phyloP scores from a whole-genome alignment of 768 basidiomycete species.

The Serendipita indica region DNA sequence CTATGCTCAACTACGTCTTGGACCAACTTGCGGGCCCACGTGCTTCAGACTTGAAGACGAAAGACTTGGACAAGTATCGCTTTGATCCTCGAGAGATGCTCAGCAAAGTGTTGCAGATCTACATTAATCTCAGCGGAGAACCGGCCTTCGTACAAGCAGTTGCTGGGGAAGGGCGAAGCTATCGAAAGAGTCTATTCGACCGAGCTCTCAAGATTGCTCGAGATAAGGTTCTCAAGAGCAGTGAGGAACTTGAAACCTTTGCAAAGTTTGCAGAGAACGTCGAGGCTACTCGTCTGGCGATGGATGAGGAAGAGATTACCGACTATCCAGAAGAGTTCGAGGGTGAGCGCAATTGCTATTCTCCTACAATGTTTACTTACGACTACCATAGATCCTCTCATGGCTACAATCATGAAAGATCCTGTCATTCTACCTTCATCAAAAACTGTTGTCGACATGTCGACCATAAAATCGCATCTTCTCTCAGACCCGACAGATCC shows the following conservation, averaged over 20 bases:
- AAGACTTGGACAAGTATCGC: slow-evolving; percentile 73
- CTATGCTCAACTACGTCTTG: slow-evolving; percentile 93
- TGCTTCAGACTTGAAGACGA: slow-evolving; percentile 72
- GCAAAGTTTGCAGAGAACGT: slow-evolving; percentile 61
- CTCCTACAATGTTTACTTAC: slow-evolving; percentile 11
- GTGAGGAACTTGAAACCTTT: slow-evolving; percentile 58
- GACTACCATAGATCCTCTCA: slow-evolving; percentile 57
- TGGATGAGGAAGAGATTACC: slow-evolving; percentile 80
- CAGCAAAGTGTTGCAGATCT: slow-evolving; percentile 78
- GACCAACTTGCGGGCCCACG: slow-evolving; percentile 77
- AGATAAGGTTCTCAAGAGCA: slow-evolving; percentile 52
- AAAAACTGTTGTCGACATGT: slow-evolving; percentile 58
- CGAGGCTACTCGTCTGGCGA: slow-evolving; percentile 60
- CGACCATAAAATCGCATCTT: slow-evolving; percentile 89
- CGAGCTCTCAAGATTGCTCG: slow-evolving; percentile 53
- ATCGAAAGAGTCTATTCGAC: slow-evolving; percentile 70
- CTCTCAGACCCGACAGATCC: slow-evolving; percentile 87
- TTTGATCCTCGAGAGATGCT: slow-evolving; percentile 76
- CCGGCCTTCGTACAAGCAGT: slow-evolving; percentile 70
- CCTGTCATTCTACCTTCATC: slow-evolving; percentile 86
- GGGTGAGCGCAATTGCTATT: slow-evolving; percentile 41
- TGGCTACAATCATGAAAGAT: slow-evolving; percentile 88
- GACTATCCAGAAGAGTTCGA: slow-evolving; percentile 93
- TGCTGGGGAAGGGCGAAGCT: slow-evolving; percentile 89
- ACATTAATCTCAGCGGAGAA: slow-evolving; percentile 71